Evolutionary conservation across 108 stramenopile genomes (phyloP), one percentile per base, ranked within the genome.

Genomic region (Schizochytrium sp.): DNA sequence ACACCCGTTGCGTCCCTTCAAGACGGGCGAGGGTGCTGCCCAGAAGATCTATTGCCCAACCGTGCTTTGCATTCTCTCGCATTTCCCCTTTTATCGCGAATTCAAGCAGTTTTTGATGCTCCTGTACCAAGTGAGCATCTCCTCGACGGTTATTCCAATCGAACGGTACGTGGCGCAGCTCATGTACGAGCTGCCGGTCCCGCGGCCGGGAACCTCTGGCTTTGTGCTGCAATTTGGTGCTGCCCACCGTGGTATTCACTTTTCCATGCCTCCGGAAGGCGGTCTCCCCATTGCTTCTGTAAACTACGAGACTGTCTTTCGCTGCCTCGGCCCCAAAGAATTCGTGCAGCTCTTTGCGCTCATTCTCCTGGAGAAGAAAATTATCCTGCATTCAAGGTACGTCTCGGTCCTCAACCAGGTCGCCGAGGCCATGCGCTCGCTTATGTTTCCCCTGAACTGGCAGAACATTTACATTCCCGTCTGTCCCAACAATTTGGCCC

Each of bases 61-160:
- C 19, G 51, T 53, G n/a, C 76, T 83, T 18, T 83, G 76, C 51
- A 53, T 83, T 28, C 76, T 83, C 48, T 83, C 76, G 23, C 45
- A 83, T 25, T 83, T 83, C 51, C 76, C 76, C 45, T 83, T 83
- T 83, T 83, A 53, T 23, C 76, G 76, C 76, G 76, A 83, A 45
- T 83, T 83, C 51, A 83, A 83, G 76, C 45, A 83, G 51, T 83
- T 83, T 23, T 23, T 83, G 6, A 83, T 83, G 76, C 76, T 83
- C 19, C 51, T 83, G 19, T 83, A 83, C 28, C 76, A 83, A 1
- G 76, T 83, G 43, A 53, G 48, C 76, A 83, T 83, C 45, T 83
- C 76, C 25, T 53, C 45, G 51, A 83, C 76, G 6, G 76, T 83
- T 1, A 83, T 83, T 1, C 76, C 76, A 2, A 53, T 83, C 48